Evolutionary conservation across 2,329 filamentous ascomycete genomes (phyloP), one percentile per base, ranked within the genome.

Genomic region (Lachnellula hyalina): DNA sequence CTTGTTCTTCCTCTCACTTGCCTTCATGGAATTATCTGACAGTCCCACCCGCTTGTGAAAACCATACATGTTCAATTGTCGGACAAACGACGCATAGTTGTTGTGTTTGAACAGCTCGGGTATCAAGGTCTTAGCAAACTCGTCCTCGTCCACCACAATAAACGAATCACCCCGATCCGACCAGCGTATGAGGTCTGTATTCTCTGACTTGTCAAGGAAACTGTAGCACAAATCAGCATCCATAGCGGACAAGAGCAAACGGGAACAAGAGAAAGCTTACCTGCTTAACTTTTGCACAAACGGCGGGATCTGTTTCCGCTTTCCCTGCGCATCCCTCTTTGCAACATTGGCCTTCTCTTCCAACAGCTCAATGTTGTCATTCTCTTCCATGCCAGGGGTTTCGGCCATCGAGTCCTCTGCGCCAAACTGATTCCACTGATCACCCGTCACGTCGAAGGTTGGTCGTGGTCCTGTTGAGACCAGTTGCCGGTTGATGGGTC

Each of bases 281-380:
- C 93, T 97, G 84, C 91, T 96, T 53, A 99, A 75, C 70, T 99
- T 99, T 72, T 96, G 92, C 44, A 99, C 92, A 76, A 99, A 99
- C 0, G 94, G 93, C 0, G 94, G 93, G 11, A 99, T 97, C 67
- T 95, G 89, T 73, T 97, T 97, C 65, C 92, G 80, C 72, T 96
- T 97, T 15, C 86, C 81, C 69, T 92, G 88, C 0, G 92, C 87
- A 55, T 97, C 94, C 68, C 86, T 84, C 75, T 95, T 96, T 8
- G 91, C 91, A 58, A 87, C 77, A 61, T 86, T 79, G 21, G 91
- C 92, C 72, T 85, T 85, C 68, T 87, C 84, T 68, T 96, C 90
- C 57, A 96, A 74, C 52, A 88, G 78, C 59, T 92, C 87, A 56
- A 95, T 80, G 61, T 85, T 90, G 61, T 95, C 86, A 65, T 83